Evolutionary conservation across 306 rosid genomes (phyloP).

Genomic region (Abrus pulchellus): DNA sequence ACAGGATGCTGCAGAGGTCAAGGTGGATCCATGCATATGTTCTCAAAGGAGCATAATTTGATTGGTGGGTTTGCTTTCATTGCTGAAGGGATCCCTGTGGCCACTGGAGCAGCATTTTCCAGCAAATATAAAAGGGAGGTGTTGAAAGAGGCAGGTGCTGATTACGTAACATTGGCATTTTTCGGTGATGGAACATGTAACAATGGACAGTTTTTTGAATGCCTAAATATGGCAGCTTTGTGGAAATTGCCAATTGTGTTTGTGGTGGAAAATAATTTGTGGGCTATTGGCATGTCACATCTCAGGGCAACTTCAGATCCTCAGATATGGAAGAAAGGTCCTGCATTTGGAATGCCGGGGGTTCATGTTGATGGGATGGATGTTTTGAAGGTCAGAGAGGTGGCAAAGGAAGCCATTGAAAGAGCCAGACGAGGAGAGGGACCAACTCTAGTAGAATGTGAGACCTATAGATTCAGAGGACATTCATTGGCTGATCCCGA

Average conservation of each 20-base stretch:
- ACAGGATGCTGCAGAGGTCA: constrained; percentile 93
- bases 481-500: constrained; percentile 96
- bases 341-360: constrained; percentile 93
- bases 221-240: constrained; percentile 90
- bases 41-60: constrained; percentile 82
- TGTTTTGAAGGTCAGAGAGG: constrained; percentile 92
- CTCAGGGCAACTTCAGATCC: constrained; percentile 89
- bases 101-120: constrained; percentile 86
- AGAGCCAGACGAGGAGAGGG: constrained; percentile 95
- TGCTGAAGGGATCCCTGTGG: constrained; percentile 91
- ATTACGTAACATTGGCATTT: constrained; percentile 78
- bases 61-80: constrained; percentile 91
- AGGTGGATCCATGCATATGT: constrained; percentile 97
- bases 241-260: constrained; percentile 90
- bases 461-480: constrained; percentile 90
- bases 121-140: constrained; percentile 78
- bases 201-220: constrained; percentile 89
- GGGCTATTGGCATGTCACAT: constrained; percentile 98
- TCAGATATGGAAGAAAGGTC: constrained; percentile 91
- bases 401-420: constrained; percentile 85
- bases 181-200: constrained; percentile 93
- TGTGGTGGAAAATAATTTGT: constrained; percentile 88
- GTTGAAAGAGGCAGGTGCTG: constrained; percentile 65
- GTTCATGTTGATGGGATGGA: constrained; percentile 95
- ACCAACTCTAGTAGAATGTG: constrained; percentile 89